Evolutionary conservation across 2,329 filamentous ascomycete species (phyloP).

Genomic region (Colletotrichum phormii): DNA sequence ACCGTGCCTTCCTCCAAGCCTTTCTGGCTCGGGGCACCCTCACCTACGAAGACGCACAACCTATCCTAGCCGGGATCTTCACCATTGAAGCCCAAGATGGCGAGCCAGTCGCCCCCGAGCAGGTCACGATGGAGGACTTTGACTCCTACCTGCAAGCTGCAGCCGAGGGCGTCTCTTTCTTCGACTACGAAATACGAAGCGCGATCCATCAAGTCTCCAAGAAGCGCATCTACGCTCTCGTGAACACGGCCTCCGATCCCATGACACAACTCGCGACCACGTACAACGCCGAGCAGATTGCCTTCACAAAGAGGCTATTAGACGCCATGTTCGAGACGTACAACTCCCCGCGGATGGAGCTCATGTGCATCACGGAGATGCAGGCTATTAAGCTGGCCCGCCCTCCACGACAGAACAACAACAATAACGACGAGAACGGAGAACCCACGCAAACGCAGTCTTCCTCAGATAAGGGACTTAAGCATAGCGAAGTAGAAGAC

Average conservation of each 20-base stretch:
- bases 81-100: constrained; percentile 59
- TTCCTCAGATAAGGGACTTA: constrained; percentile 68
- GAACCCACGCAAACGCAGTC: constrained; percentile 47
- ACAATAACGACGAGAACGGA: constrained; percentile 46
- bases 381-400: constrained; percentile 79
- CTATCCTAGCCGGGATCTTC: constrained; percentile 81
- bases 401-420: constrained; percentile 54
- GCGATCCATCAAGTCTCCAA: constrained; percentile 75
- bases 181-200: constrained; percentile 89
- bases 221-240: constrained; percentile 80
- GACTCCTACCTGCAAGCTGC: constrained; percentile 75
- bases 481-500: constrained; percentile 80
- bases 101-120: constrained; percentile 61
- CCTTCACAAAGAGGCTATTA: constrained; percentile 87
- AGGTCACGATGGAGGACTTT: constrained; percentile 78
- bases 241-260: constrained; percentile 88
- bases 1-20: constrained; percentile 92
- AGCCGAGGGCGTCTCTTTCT: constrained; percentile 78
- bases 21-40: constrained; percentile 83
- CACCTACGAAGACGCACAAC: constrained; percentile 78
- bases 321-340: constrained; percentile 93
- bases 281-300: constrained; percentile 84
- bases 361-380: constrained; percentile 83
- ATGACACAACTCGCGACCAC: constrained; percentile 89
- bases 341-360: constrained; percentile 83